phyloP scores from a whole-genome alignment of 768 basidiomycete genomes.

The Suillus subaureus region DNA sequence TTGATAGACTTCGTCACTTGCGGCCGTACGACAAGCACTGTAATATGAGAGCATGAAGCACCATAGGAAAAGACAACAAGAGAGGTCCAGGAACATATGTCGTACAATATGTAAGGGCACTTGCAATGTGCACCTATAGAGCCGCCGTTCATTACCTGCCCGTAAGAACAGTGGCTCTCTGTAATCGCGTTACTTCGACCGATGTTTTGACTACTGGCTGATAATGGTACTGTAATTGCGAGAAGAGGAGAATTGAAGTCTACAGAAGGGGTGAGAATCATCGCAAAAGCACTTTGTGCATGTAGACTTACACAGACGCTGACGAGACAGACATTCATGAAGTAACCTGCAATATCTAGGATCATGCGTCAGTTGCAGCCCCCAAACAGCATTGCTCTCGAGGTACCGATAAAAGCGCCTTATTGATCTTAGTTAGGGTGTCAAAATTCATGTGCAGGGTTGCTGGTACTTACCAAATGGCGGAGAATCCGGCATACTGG shows the following conservation, averaged over 20 bases:
- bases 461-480: conserved; percentile 9
- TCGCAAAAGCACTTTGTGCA: neutral
- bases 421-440: neutral
- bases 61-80: too few relatives aligned
- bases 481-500: conserved; percentile 10
- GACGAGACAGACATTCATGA: conserved; percentile 13
- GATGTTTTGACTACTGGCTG: neutral
- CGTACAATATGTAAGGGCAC: too few relatives aligned
- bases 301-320: conserved; percentile 8
- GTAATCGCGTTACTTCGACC: neutral
- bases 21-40: too few relatives aligned
- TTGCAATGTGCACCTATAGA: neutral
- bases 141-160: neutral
- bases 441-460: neutral
- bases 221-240: conserved; percentile 10
- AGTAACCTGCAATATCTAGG: conserved; percentile 11
- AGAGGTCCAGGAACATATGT: too few relatives aligned
- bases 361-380: neutral
- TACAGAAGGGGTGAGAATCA: neutral
- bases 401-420: conserved; percentile 10
- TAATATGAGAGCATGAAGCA: too few relatives aligned
- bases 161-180: neutral
- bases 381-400: neutral
- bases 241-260: conserved; percentile 11
- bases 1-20: too few relatives aligned